Base-by-base conservation (phyloP, 768 basidiomycete genomes). In the Plicaturopsis crispa region DNA sequence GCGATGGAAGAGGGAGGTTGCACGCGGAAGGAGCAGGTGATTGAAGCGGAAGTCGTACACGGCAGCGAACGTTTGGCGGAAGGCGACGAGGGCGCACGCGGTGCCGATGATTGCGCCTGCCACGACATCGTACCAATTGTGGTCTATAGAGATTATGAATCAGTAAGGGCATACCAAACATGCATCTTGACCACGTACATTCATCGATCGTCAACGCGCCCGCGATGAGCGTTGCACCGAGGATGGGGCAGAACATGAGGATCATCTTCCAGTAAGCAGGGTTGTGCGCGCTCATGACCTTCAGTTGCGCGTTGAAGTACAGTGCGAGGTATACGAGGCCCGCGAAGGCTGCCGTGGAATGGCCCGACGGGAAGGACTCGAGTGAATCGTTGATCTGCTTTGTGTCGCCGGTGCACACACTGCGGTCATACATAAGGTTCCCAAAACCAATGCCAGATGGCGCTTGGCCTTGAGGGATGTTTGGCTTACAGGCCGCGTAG, bases 191-290 rank as follows among this genome's bases (percentile, higher is more conserved):
- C 31, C n/a, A 55, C 69, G 36, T 47, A 65, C 67, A 68, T 57
- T 75, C 65, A 51, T 79, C 76, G 26, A 78, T 72, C 3, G 72
- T 77, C 42, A 78, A 51, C 6, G 70, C 66, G 4, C 72, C 74
- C 1, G 71, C 68, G 43, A 78, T 78, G 31, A 80, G 60, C 18
- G 59, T 62, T 0, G 75, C 76, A 11, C 75, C 76, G 33, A 73
- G 65, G 4, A 79, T 44, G 20, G 75, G 76, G 4, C 70, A 67
- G 41, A 79, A 71, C 45, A 76, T 65, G 17, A 76, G 46, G 42
- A 78, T 56, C 69, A 74, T 72, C 53, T 78, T 78, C 77, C 75
- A 79, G 53, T 75, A 78, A 24, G 73, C 72, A 2, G 73, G 70
- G 42, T 75, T 73, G 53, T 74, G 69, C n/a, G 75, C 73, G 20